A percentile compares a stretch with the other conserved stretches of the same genome.
These are phyloP conservation scores for Nosema granulosis DNA, from an alignment of 371 early-diverging fungal species.

Conservation along the genomic window DNA sequence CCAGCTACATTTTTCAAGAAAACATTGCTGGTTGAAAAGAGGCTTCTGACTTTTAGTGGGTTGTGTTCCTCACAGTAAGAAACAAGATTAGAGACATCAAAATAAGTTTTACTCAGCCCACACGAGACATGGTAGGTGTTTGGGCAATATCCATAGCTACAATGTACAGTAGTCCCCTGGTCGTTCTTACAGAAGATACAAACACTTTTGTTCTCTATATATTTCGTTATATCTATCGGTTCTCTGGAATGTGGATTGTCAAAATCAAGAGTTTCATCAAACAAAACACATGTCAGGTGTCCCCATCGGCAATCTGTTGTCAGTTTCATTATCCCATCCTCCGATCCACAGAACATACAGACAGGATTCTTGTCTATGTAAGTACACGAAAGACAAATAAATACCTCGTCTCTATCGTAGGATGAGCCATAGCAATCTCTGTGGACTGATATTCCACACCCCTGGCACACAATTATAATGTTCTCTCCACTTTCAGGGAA, in stretches of 20 bases:
- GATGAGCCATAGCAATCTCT: conserved; percentile 66
- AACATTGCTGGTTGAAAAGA: conserved; percentile 1
- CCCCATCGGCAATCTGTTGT: conserved; percentile 60
- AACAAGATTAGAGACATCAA: conserved; percentile 60
- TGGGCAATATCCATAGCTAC: conserved; percentile 59
- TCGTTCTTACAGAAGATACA: conserved; percentile 55
- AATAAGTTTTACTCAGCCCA: conserved; percentile 58
- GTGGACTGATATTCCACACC: conserved; percentile 66
- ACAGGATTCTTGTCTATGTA: conserved; percentile 7
- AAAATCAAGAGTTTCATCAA: conserved; percentile 55
- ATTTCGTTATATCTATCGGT: conserved; percentile 58
- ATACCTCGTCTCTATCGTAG: conserved; percentile 50
- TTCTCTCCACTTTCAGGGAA: conserved; percentile 39
- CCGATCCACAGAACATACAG: conserved; percentile 59
- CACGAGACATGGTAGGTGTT: conserved; percentile 63
- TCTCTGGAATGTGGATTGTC: conserved; percentile 61
- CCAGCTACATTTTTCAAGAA: neutral
- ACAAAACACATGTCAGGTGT: conserved; percentile 65
- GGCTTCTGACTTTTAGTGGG: conserved; percentile 41
- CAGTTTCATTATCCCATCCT: conserved; percentile 59
- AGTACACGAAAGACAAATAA: conserved; percentile 65
- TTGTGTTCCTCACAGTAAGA: conserved; percentile 63
- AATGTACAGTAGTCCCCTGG: conserved; percentile 43
- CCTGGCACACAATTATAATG: conserved; percentile 62
- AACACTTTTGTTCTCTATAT: conserved; percentile 18